Evolutionary conservation across 2,329 filamentous ascomycete genomes (phyloP), one percentile per base, ranked within the genome.

Genomic region (Fusarium stilboides): DNA sequence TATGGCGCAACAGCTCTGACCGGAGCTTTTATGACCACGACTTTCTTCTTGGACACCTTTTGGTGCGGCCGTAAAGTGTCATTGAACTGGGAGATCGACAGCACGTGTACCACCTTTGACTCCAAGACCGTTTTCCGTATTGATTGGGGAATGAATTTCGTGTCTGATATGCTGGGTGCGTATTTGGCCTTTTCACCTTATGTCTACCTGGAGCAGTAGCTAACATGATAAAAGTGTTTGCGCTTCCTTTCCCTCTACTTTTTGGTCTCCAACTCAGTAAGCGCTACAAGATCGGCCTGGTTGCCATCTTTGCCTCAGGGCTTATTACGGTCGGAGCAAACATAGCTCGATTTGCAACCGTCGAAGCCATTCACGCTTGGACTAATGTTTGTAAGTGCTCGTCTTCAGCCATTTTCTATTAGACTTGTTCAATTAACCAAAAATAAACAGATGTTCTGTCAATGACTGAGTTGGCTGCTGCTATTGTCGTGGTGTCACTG

Each of bases 101-200:
- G 73, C 4, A 46, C 43, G 3, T 77, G 75, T 57, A 74, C 56
- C 4, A 75, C 69, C 0, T 77, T 72, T 36, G 69, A 70, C 17
- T 77, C 75, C 1, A 77, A 71, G 53, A 42, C 47, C 0, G 69
- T 77, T 3, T 74, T 75, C 5, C 75, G 70, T 4, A 75, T 77
- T 34, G 75, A 77, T 37, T 77, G 75, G 75, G 68, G 24, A 1
- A 57, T 77, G 73, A 77, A 77, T 42, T 56, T 77, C 3, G 57
- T 51, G 5, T 68, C 70, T 0, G 70, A 72, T 24, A 9, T 72
- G 8, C 45, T 72, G 4, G 45, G 69, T 72, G 56, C 14, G 51
- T 46, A 10, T 5, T 2, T 26, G 6, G 6, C 6, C 2, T 9
- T 39, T 15, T 15, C n/a, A 33, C 20, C 17, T 37, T 10, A 5